Conservation (phyloP, 2,329 filamentous ascomycete species). For the Escovopsis sp. region DNA sequence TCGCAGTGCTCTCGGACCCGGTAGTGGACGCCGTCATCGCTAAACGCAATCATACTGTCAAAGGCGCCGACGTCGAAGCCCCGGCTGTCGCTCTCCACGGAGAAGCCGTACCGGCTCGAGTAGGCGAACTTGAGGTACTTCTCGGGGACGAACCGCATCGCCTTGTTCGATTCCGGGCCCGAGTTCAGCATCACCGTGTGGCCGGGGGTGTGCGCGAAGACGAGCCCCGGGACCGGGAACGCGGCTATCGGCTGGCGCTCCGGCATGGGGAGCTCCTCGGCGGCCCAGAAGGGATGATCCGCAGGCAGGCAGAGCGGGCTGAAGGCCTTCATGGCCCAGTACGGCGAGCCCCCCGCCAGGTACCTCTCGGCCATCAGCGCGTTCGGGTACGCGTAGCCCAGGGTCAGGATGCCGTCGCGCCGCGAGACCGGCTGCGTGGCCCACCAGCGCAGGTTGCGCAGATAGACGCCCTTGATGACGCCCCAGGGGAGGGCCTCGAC, state of each 20-base stretch:
- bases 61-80: constrained; percentile 3
- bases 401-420: constrained; percentile 2
- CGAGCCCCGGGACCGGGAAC: constrained; percentile 1
- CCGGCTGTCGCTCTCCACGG: constrained; percentile 2
- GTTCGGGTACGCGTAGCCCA: constrained; percentile 2
- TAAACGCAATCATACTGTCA: constrained; percentile 4
- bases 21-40: constrained; percentile 2
- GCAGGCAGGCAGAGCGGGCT: constrained; percentile 1
- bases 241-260: not conserved
- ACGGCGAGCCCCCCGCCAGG: not conserved
- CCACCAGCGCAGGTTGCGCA: constrained; percentile 4
- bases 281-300: constrained; percentile 1
- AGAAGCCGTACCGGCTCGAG: constrained; percentile 2
- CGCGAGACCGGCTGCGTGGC: constrained; percentile 1
- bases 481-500: constrained; percentile 4
- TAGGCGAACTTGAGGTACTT: constrained; percentile 2
- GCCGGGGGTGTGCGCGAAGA: not conserved
- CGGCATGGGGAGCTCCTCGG: constrained; percentile 1
- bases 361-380: constrained; percentile 1
- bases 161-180: constrained; percentile 1
- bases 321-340: constrained; percentile 3
- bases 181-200: constrained; percentile 2
- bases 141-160: constrained; percentile 2
- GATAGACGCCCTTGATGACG: constrained; percentile 4
- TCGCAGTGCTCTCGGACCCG: constrained; percentile 3